These are phyloP conservation scores for Bacidia rubella DNA, from an alignment of 495 filamentous ascomycete species.

Conservation along the genomic window DNA sequence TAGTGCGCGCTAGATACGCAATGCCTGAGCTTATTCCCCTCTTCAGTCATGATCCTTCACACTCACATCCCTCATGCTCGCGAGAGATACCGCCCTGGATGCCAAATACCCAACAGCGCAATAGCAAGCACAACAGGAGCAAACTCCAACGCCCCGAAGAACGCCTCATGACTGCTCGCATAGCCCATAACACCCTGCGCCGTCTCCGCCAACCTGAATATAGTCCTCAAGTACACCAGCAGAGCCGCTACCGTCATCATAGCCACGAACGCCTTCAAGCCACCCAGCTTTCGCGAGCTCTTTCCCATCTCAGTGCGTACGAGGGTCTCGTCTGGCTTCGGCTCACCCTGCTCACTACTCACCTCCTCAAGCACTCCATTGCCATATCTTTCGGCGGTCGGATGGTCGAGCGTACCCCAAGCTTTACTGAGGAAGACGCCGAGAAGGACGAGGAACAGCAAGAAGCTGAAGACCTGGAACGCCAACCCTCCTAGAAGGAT, in stretches of 20 bases:
- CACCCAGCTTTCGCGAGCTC: background rate
- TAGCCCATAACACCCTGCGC: constrained; percentile 34
- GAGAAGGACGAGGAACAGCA: constrained; percentile 33
- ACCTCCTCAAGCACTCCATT: background rate
- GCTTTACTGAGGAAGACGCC: constrained; percentile 17
- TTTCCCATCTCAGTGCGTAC: background rate
- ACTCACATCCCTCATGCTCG: background rate
- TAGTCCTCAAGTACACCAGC: constrained; percentile 38
- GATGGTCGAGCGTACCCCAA: background rate
- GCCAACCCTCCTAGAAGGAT: constrained; percentile 38
- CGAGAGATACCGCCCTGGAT: constrained; percentile 33
- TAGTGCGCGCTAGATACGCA: too few species aligned
- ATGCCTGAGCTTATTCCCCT: too few species aligned
- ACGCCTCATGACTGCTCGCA: constrained; percentile 33
- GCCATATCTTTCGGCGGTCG: background rate
- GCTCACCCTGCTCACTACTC: background rate
- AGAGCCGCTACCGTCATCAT: constrained; percentile 24
- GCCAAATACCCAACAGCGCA: constrained; percentile 29
- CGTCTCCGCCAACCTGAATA: constrained; percentile 42
- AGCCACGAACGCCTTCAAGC: background rate
- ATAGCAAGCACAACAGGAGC: constrained; percentile 36
- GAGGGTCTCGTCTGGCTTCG: background rate
- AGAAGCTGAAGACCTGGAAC: constrained; percentile 36
- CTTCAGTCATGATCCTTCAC: background rate
- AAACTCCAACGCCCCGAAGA: constrained; percentile 40